phyloP scores from a whole-genome alignment of 257 asterid species.

The Nicotiana benthamiana region DNA sequence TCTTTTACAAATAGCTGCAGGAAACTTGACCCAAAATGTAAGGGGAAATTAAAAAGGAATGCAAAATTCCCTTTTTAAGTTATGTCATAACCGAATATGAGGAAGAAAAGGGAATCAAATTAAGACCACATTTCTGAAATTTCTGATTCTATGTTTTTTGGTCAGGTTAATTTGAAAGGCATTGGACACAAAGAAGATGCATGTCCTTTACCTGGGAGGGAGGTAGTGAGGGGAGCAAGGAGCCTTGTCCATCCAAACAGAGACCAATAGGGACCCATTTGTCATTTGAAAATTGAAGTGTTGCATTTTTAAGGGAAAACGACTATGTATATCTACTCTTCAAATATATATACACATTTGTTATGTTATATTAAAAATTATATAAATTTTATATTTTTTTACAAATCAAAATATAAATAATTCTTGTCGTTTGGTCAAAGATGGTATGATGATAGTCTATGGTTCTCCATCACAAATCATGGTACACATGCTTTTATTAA shows the following conservation, averaged over 20 bases:
- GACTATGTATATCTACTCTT: fast-evolving
- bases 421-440: background rate
- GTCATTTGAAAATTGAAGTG: background rate
- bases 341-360: too few relatives aligned
- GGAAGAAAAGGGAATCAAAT: background rate
- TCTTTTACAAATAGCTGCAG: background rate
- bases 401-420: too few relatives aligned
- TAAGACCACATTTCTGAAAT: background rate
- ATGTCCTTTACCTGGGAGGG: background rate
- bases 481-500: background rate
- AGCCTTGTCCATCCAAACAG: background rate
- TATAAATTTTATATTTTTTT: too few relatives aligned
- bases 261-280: background rate
- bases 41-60: background rate
- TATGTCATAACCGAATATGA: background rate
- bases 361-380: too few relatives aligned
- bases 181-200: background rate
- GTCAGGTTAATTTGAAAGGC: background rate
- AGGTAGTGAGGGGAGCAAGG: background rate
- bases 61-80: background rate
- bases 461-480: background rate
- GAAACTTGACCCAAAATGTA: background rate
- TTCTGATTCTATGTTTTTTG: background rate
- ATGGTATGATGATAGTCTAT: background rate
- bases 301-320: background rate